These are phyloP conservation scores for Colletotrichum trifolii DNA, from an alignment of 2,329 filamentous ascomycete genomes.

Conservation along the genomic window DNA sequence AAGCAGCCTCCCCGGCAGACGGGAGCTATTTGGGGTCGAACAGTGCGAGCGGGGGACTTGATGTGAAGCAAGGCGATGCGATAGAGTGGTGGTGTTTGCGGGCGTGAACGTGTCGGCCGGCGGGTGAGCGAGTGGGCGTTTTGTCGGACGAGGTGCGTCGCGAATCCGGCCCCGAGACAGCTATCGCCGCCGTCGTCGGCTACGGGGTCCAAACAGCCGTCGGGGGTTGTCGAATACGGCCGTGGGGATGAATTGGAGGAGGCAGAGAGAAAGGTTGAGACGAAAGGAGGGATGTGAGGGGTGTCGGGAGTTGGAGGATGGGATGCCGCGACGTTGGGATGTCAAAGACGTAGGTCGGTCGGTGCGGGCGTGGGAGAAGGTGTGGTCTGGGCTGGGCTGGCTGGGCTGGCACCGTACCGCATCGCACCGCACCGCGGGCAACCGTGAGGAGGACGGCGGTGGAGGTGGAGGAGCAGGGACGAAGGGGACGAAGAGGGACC, in stretches of 20 bases:
- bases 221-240: neutral
- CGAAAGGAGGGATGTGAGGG: neutral
- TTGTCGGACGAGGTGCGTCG: constrained; percentile 22
- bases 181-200: constrained; percentile 34
- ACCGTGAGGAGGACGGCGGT: too few relatives aligned
- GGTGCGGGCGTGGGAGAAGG: neutral
- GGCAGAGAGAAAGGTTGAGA: constrained; percentile 4
- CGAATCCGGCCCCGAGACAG: constrained; percentile 34
- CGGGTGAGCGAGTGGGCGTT: neutral
- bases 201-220: constrained; percentile 17
- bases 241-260: neutral
- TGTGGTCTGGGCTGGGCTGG: too few relatives aligned
- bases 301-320: constrained; percentile 25
- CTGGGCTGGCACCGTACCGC: too few relatives aligned
- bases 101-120: constrained; percentile 4
- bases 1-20: constrained; percentile 13
- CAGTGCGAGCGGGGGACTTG: constrained; percentile 9
- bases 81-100: neutral
- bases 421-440: too few relatives aligned
- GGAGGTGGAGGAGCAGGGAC: too few relatives aligned
- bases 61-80: neutral
- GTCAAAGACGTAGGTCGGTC: constrained; percentile 34
- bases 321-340: constrained; percentile 29
- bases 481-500: too few relatives aligned
- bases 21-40: constrained; percentile 29